Base-by-base conservation (phyloP, 441 rosid genomes). In the Kokia cookei region DNA sequence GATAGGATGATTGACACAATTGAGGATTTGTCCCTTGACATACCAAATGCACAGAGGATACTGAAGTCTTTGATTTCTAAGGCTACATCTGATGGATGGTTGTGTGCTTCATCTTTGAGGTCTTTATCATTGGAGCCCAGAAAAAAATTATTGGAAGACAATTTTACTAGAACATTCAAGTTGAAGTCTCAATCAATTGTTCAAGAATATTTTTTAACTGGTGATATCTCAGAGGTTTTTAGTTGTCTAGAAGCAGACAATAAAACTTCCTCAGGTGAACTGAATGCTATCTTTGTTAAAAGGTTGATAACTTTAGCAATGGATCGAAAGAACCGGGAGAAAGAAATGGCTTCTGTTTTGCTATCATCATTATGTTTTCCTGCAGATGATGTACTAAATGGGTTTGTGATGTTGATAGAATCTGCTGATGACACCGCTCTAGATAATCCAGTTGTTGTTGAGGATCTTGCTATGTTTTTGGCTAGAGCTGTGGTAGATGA, bases 71-170 rank as follows among this genome's bases (percentile, higher is more conserved):
- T 93, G 86, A 89, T 93, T 72, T 87, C 98, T 1, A 87, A 86
- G 74, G 95, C 93, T 0, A 87, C 95, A 42, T 93, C 97, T 45
- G 95, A 93, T 75, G 98, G 97, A 8, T 93, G 97, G 98, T 51
- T 91, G 71, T 82, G 91, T 72, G 95, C 89, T 72, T 93, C 98
- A 40, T 86, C 93, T 73, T 76, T 91, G 82, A 91, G 86, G 75
- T 80, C 91, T 5, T 79, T 90, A 62, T 80, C 90, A 1, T 45
- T 71, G 53, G 74, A 79, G 58, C 83, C 87, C 0, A 68, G 60
- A 42, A 87, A 78, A 68, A 80, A 26, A 71, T 65, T 76, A 24
- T 74, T 86, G 35, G 86, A 83, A 73, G 90, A 86, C 74, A 54
- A 66, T 55, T 80, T 79, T 40, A 65, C 89, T n/a, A 85, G 64